Evolutionary conservation across 805 yeast genomes (phyloP).

Genomic region (Jamesozyma spencerorum): DNA sequence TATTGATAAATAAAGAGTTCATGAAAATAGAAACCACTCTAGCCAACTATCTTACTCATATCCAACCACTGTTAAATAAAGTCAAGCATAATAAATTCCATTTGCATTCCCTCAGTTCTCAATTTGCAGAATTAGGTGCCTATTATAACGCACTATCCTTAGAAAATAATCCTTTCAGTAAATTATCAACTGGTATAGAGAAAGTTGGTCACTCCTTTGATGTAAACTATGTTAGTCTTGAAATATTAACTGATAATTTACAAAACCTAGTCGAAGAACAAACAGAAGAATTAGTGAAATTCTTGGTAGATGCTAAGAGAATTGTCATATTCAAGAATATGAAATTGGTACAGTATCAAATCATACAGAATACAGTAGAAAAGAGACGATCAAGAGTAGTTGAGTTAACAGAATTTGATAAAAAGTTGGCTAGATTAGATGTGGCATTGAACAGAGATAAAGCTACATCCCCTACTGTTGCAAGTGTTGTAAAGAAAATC

Average conservation of each 20-base stretch:
- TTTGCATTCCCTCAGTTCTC: slow-evolving; percentile 49
- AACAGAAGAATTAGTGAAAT: slow-evolving; percentile 28
- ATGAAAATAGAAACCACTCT: slow-evolving; percentile 32
- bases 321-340: slow-evolving; percentile 53
- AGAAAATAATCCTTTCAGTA: slow-evolving; percentile 38
- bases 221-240: slow-evolving; percentile 47
- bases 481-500: slow-evolving; percentile 7
- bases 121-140: slow-evolving; percentile 71
- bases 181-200: slow-evolving; percentile 51
- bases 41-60: slow-evolving; percentile 24
- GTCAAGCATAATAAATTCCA: slow-evolving; percentile 24
- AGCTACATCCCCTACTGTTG: slow-evolving; percentile 28
- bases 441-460: slow-evolving; percentile 31
- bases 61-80: slow-evolving; percentile 23
- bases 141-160: slow-evolving; percentile 51
- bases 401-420: slow-evolving; percentile 28
- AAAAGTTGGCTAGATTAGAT: slow-evolving; percentile 22
- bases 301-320: slow-evolving; percentile 28
- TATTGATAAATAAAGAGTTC: slow-evolving; percentile 4
- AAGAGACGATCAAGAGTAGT: slow-evolving; percentile 29
- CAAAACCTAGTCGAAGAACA: slow-evolving; percentile 34
- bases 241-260: slow-evolving; percentile 35
- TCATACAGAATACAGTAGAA: slow-evolving; percentile 33
- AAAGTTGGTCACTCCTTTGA: slow-evolving; percentile 83
- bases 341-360: slow-evolving; percentile 43